Evolutionary conservation across 352 stramenopile genomes (phyloP).

Genomic region (Phytophthora sp.): DNA sequence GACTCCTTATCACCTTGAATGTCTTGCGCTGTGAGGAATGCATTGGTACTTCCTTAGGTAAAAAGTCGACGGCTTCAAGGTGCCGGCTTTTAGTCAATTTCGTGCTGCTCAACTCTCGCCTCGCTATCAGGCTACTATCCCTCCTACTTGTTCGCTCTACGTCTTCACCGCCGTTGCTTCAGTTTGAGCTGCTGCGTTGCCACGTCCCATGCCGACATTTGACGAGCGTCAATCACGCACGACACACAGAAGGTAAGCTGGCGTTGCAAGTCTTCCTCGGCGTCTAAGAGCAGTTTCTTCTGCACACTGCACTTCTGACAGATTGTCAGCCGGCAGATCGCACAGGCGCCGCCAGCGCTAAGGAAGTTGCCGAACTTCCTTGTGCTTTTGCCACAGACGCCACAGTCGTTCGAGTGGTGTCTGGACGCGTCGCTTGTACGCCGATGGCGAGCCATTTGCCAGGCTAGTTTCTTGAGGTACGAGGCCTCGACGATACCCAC

Average conservation of each 20-base stretch:
- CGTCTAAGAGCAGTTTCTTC: conserved; percentile 54
- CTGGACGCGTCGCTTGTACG: conserved; percentile 13
- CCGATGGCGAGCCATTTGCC: conserved; percentile 33
- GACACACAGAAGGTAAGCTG: conserved; percentile 53
- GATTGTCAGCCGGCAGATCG: conserved; percentile 47
- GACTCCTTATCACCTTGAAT: too few relatives aligned
- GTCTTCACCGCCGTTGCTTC: conserved; percentile 15
- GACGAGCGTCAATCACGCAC: conserved; percentile 48
- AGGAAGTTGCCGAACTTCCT: conserved; percentile 45
- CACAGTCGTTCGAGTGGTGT: conserved; percentile 29
- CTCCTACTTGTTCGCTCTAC: conserved; percentile 8
- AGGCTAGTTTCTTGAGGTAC: conserved; percentile 62
- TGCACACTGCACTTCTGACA: conserved; percentile 60
- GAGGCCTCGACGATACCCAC: conserved; percentile 55
- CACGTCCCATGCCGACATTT: conserved; percentile 54
- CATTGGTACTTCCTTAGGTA: conserved; percentile 9
- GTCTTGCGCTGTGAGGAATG: too few relatives aligned
- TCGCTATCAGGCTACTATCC: neutral
- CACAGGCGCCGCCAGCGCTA: conserved; percentile 36
- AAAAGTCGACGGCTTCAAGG: conserved; percentile 21
- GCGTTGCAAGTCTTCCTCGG: conserved; percentile 39
- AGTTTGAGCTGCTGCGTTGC: conserved; percentile 31
- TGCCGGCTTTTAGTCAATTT: conserved; percentile 21
- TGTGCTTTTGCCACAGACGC: conserved; percentile 46
- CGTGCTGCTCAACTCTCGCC: conserved; percentile 3